Evolutionary conservation across 495 filamentous ascomycete genomes (phyloP).

Genomic region (Ascobolus immersus): DNA sequence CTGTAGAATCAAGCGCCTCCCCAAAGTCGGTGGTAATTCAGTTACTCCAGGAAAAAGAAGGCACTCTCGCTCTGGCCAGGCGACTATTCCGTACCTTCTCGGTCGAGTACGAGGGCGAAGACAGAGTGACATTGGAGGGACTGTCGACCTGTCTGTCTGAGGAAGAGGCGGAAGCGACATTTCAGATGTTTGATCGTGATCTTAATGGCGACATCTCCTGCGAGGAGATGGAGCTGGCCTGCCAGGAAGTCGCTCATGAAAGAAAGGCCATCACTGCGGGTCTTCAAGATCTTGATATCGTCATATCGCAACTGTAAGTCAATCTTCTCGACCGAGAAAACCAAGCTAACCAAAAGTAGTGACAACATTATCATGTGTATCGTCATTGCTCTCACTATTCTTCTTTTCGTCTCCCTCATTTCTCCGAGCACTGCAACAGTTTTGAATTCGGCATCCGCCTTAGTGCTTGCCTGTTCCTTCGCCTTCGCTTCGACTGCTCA

Average conservation of each 20-base stretch:
- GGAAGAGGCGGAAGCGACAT: constrained; percentile 79
- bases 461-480: constrained; percentile 72
- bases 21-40: constrained; percentile 60
- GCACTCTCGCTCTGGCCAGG: constrained; percentile 66
- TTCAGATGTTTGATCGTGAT: constrained; percentile 84
- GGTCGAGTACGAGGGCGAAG: too few species aligned
- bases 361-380: constrained; percentile 57
- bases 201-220: constrained; percentile 93
- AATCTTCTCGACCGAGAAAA: too few species aligned
- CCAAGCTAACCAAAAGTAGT: too few species aligned
- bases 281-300: constrained; percentile 82
- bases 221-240: constrained; percentile 80
- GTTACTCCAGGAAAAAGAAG: constrained; percentile 41
- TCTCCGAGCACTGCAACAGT: constrained; percentile 66
- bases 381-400: constrained; percentile 46
- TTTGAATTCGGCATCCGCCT: constrained; percentile 63
- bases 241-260: constrained; percentile 83
- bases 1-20: constrained; percentile 46
- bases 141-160: too few species aligned
- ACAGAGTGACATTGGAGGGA: too few species aligned
- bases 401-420: constrained; percentile 72
- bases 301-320: constrained; percentile 68
- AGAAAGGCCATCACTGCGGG: constrained; percentile 87
- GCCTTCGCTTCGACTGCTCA: constrained; percentile 76
- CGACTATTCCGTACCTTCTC: constrained; percentile 81